Base-by-base conservation (phyloP, 768 basidiomycete genomes). In the Neoboletus brunneissimus region DNA sequence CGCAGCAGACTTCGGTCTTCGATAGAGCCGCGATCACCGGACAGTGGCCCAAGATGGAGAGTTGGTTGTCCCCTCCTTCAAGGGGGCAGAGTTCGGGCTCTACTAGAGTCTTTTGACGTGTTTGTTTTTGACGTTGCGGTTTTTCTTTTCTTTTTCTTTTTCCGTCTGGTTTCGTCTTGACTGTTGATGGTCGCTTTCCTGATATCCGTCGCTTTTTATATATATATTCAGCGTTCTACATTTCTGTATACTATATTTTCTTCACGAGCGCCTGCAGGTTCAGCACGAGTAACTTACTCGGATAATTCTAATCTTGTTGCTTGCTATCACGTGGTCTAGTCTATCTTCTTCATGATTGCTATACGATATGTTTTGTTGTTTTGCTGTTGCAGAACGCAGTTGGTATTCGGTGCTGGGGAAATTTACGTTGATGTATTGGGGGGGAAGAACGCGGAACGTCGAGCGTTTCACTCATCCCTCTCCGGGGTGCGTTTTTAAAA, bases 11-110 rank as follows among this genome's bases (percentile, higher is more conserved):
- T 25, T 54, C 67, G 48, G 63, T 35, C 53, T 67, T 64, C 53
- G 67, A 69, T 61, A 66, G 58, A 63, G 67, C 69, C 56, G 64
- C 61, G 54, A 13, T 63, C 35, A 45, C 64, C 46, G 70, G 66
- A 29, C 70, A 64, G 37, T 70, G 70, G 70, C 72, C 70, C 50
- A 73, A 71, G 65, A 68, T 73, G 72, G 70, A 72, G 63, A 72
- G 54, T 43, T 72, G 70, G 70, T 35, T 70, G 55, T 59, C 69
- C 20, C 63, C 69, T 22, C 60, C 69, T 38, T 50, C 70, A 16
- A 58, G 72, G 35, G 68, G 70, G 4, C 67, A 72, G 51, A 73
- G 44, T 53, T 68, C 72, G 35, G 66, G 70, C 29, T 72, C 70
- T 12, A 45, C 72, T 31, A 54, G 68, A 53, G 63, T 72, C 43